Percentiles rank a stretch among this genome's conserved stretches.
Conservation (phyloP, 2,329 filamentous ascomycete species). For the Chaetomium globosum region DNA sequence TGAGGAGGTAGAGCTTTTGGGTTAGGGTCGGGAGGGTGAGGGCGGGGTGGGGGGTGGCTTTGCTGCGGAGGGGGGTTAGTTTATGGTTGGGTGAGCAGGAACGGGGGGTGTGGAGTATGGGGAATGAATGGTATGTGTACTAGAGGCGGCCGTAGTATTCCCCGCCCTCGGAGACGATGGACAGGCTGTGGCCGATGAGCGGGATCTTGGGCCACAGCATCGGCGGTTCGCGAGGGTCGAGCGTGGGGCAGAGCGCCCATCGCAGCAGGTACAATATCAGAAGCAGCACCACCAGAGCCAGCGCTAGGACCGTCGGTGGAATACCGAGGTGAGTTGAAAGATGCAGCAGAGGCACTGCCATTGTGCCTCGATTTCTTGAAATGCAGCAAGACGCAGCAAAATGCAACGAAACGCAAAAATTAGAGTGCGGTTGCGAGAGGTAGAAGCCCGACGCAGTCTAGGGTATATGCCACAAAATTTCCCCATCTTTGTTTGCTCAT, state of each 20-base stretch:
- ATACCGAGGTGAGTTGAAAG: neutral
- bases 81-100: no score
- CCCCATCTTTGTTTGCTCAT: neutral
- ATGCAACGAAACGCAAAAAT: neutral
- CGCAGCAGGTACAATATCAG: slow-evolving; percentile 8
- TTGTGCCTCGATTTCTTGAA: neutral
- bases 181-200: slow-evolving; percentile 26
- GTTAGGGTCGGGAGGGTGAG: slow-evolving; percentile 23
- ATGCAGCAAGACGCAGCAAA: neutral
- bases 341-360: neutral
- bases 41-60: neutral
- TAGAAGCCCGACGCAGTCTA: neutral
- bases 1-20: slow-evolving; percentile 26
- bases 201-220: slow-evolving; percentile 24
- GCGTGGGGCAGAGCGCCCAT: slow-evolving; percentile 12
- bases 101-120: neutral
- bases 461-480: neutral
- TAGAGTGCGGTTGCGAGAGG: neutral
- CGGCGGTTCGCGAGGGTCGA: slow-evolving; percentile 29
- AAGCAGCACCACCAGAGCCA: neutral
- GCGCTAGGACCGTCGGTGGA: neutral
- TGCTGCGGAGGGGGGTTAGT: no score
- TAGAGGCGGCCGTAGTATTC: slow-evolving; percentile 24
- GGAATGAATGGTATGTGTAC: neutral
- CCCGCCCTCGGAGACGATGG: slow-evolving; percentile 4